A percentile compares a stretch with the other conserved stretches of the same genome.
Conservation (phyloP, 306 rosid genomes). For the Cucurbita maxima region DNA sequence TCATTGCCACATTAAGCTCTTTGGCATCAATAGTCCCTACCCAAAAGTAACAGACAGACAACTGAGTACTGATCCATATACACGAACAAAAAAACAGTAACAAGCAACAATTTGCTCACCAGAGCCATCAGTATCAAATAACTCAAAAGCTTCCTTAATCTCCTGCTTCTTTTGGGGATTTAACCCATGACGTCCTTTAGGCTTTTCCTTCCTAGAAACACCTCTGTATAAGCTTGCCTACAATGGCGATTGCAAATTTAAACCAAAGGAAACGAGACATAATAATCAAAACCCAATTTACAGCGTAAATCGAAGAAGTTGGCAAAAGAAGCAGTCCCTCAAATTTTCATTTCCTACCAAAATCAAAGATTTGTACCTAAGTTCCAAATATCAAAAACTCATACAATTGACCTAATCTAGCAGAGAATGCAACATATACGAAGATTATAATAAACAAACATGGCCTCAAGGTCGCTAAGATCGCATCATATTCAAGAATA, state of each 20-base stretch:
- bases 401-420: neutral
- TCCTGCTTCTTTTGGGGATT: conserved; percentile 63
- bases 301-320: neutral
- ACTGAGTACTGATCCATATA: neutral
- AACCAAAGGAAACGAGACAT: neutral
- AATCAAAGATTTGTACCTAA: neutral
- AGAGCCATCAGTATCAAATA: conserved; percentile 90
- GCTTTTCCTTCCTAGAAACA: conserved; percentile 45
- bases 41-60: conserved; percentile 10
- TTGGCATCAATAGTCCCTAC: conserved; percentile 86
- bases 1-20: conserved; percentile 94
- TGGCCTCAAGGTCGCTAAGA: neutral
- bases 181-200: conserved; percentile 42
- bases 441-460: neutral
- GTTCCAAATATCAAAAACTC: neutral
- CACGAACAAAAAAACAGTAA: neutral
- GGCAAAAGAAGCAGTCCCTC: neutral
- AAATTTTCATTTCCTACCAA: neutral
- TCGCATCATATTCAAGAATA: neutral
- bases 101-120: conserved; percentile 24
- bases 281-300: neutral
- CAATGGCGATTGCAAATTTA: neutral
- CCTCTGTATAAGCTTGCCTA: conserved; percentile 47
- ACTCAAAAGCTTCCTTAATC: conserved; percentile 83
- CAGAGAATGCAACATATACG: neutral